Evolutionary conservation across 2,329 filamentous ascomycete species (phyloP).

Genomic region (Colletotrichum neosansevieriae): DNA sequence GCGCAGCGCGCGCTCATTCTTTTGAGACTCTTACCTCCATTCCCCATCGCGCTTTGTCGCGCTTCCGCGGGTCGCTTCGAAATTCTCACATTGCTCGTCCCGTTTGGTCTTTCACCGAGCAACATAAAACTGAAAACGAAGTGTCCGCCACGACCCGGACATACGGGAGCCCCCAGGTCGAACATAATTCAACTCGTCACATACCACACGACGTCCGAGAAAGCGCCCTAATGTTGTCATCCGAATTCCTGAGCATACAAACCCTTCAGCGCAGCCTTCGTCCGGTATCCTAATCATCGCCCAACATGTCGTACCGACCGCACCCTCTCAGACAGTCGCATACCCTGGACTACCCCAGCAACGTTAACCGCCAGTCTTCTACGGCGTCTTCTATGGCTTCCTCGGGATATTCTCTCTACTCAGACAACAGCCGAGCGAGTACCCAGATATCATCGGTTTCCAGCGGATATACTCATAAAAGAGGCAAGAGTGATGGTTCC

Average conservation of each 20-base stretch:
- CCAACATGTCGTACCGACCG: conserved; percentile 67
- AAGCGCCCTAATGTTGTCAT: conserved; percentile 46
- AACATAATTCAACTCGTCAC: conserved; percentile 25
- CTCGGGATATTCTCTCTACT: conserved; percentile 72
- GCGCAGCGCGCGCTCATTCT: conserved; percentile 34
- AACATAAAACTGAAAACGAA: conserved; percentile 12
- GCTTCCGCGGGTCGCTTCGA: conserved; percentile 24
- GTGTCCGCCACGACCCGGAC: conserved; percentile 13
- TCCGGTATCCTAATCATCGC: conserved; percentile 41
- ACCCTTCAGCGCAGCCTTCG: conserved; percentile 44
- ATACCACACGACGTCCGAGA: conserved; percentile 31
- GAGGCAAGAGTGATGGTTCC: conserved; percentile 80
- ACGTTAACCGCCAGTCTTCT: conserved; percentile 72
- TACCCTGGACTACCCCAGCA: conserved; percentile 59
- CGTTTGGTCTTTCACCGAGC: conserved; percentile 4
- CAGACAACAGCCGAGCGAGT: conserved; percentile 73
- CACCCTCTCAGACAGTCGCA: conserved; percentile 70
- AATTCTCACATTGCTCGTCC: conserved; percentile 9
- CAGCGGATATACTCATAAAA: conserved; percentile 75
- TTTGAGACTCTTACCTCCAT: conserved; percentile 18
- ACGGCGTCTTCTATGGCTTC: conserved; percentile 79
- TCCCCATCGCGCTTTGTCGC: conserved; percentile 18
- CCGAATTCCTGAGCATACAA: conserved; percentile 42
- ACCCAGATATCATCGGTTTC: conserved; percentile 81
- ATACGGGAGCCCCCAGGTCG: conserved; percentile 16